Conservation (phyloP, 179 eudicot genomes). For the Silene noctiflora region DNA sequence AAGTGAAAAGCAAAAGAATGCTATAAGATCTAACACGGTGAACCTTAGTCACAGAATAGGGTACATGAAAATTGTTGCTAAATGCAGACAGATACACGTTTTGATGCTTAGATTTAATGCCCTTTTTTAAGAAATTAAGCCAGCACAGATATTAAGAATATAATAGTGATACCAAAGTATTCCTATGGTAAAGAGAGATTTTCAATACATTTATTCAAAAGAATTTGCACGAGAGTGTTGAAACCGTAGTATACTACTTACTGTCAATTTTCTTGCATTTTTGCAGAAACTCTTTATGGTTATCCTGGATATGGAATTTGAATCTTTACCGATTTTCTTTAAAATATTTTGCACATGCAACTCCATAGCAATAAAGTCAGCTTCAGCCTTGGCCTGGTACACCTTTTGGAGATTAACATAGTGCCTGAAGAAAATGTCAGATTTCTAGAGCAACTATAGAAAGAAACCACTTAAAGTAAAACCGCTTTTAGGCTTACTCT, state of each 20-base stretch:
- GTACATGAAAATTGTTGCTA: neutral
- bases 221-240: neutral
- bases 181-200: neutral
- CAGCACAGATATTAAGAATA: too few relatives aligned
- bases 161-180: too few relatives aligned
- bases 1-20: neutral
- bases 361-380: slow-evolving; percentile 72
- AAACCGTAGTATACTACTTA: slow-evolving; percentile 41
- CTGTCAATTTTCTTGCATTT: slow-evolving; percentile 84
- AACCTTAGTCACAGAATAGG: neutral
- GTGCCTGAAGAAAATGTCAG: slow-evolving; percentile 46
- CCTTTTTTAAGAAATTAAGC: neutral
- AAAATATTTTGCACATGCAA: slow-evolving; percentile 53
- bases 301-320: slow-evolving; percentile 60
- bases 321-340: slow-evolving; percentile 79
- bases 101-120: neutral
- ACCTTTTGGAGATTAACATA: slow-evolving; percentile 85
- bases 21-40: neutral
- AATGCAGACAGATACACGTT: neutral
- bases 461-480: slow-evolving; percentile 4
- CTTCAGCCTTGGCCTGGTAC: slow-evolving; percentile 96
- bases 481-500: slow-evolving; percentile 50
- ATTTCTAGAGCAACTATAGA: slow-evolving; percentile 10
- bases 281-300: slow-evolving; percentile 76
- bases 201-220: neutral